Evolutionary conservation across 169 alveolate species (phyloP).

Genomic region (Theileria orientalis): DNA sequence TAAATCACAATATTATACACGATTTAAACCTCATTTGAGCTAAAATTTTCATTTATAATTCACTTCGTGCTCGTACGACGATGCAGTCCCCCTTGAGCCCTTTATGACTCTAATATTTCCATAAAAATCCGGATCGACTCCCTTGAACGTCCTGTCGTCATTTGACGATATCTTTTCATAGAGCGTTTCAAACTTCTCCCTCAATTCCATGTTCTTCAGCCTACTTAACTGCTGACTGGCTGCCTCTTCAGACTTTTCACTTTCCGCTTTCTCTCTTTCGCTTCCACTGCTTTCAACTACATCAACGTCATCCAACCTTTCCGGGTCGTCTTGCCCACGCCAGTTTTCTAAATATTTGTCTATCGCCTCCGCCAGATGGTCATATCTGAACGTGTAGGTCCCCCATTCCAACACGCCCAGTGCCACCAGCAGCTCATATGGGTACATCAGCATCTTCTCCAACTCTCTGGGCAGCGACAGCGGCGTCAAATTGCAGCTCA

Average conservation of each 20-base stretch:
- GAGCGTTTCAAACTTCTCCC: not conserved
- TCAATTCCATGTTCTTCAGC: not conserved
- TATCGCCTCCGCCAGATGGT: constrained; percentile 14
- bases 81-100: constrained; percentile 58
- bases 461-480: constrained; percentile 55
- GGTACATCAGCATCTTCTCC: constrained; percentile 47
- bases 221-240: not conserved
- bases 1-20: too few relatives aligned
- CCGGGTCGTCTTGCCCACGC: constrained; percentile 23
- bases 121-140: constrained; percentile 50
- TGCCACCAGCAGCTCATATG: constrained; percentile 73
- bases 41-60: not conserved
- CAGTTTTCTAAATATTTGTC: too few relatives aligned
- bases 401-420: constrained; percentile 67
- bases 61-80: constrained; percentile 42
- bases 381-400: constrained; percentile 55
- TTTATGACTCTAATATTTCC: constrained; percentile 6
- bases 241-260: constrained; percentile 1
- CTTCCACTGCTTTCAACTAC: not conserved
- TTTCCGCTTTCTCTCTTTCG: not conserved
- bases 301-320: not conserved
- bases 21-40: too few relatives aligned
- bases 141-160: constrained; percentile 38
- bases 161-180: constrained; percentile 18
- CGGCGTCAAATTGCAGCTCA: constrained; percentile 60